A percentile compares a stretch with the other conserved stretches of the same genome.
These are phyloP conservation scores for Multifurca ochricompacta DNA, from an alignment of 768 basidiomycete species.

Conservation along the genomic window DNA sequence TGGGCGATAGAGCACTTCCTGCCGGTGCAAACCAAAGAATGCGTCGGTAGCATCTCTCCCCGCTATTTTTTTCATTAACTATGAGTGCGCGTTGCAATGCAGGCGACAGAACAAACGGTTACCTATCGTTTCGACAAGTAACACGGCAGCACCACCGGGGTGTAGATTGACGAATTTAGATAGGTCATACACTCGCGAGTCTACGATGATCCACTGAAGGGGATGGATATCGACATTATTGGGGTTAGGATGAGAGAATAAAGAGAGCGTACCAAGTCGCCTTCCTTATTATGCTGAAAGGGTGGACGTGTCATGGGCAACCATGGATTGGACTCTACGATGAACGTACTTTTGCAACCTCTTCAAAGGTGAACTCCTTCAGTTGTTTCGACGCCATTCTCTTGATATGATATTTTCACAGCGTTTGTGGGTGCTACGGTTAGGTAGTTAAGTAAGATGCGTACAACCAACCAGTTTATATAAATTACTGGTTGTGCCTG, in stretches of 20 bases:
- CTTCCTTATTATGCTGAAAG: constrained; percentile 78
- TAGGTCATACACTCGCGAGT: constrained; percentile 76
- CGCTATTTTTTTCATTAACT: constrained; percentile 31
- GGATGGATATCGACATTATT: background rate
- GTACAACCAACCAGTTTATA: too few species aligned
- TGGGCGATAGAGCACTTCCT: constrained; percentile 68
- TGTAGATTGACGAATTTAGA: constrained; percentile 77
- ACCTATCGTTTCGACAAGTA: constrained; percentile 62
- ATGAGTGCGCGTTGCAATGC: background rate
- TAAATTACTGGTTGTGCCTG: too few species aligned
- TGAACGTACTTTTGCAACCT: constrained; percentile 55
- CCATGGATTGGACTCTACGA: background rate
- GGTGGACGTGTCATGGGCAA: background rate
- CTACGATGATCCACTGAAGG: constrained; percentile 70
- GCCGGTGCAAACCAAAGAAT: constrained; percentile 82
- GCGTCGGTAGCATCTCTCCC: constrained; percentile 69
- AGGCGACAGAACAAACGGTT: background rate
- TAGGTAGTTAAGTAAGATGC: too few species aligned
- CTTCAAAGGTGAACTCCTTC: constrained; percentile 43
- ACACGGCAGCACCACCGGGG: constrained; percentile 76
- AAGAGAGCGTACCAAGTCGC: constrained; percentile 54
- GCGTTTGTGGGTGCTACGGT: background rate
- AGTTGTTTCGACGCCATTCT: constrained; percentile 18
- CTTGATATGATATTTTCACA: background rate
- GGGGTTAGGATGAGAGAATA: background rate